Evolutionary conservation across 2,329 filamentous ascomycete species (phyloP).

Genomic region (Aspergillus neotritici): DNA sequence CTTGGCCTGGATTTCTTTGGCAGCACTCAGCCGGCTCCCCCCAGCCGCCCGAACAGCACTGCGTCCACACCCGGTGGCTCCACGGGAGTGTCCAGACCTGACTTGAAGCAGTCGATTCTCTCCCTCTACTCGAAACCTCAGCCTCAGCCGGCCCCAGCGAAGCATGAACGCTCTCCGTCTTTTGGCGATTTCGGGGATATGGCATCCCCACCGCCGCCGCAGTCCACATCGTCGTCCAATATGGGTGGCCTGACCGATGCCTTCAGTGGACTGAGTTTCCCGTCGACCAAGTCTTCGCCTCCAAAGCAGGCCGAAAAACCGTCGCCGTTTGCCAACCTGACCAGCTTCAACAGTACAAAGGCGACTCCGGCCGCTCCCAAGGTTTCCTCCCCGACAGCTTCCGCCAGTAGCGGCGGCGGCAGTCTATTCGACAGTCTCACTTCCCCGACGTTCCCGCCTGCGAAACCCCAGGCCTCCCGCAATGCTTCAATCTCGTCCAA

Average conservation of each 20-base stretch:
- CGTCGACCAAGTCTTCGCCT: constrained; percentile 38
- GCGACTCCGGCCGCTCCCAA: constrained; percentile 42
- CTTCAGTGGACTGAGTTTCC: constrained; percentile 66
- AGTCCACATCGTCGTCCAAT: constrained; percentile 26
- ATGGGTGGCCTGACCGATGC: constrained; percentile 72
- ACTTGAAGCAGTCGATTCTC: constrained; percentile 94
- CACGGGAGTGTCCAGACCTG: constrained; percentile 69
- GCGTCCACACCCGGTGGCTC: constrained; percentile 55
- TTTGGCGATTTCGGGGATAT: constrained; percentile 68
- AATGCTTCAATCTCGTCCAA: constrained; percentile 51
- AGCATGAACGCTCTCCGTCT: constrained; percentile 56
- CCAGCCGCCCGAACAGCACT: constrained; percentile 72
- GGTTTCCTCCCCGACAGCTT: constrained; percentile 45
- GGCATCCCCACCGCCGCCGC: constrained; percentile 48
- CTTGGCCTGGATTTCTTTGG: constrained; percentile 91
- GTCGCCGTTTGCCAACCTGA: constrained; percentile 59
- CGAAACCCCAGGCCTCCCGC: constrained; percentile 36
- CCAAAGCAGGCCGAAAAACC: constrained; percentile 46
- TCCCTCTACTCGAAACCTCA: constrained; percentile 90
- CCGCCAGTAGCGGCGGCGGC: constrained; percentile 68
- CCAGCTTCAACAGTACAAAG: constrained; percentile 48
- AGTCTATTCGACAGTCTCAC: constrained; percentile 72
- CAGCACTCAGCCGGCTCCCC: constrained; percentile 61
- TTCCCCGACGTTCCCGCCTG: constrained; percentile 52
- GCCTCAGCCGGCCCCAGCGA: constrained; percentile 52